These are phyloP conservation scores for Marasmius oreades DNA, from an alignment of 1,284 basidiomycete species.

Conservation along the genomic window DNA sequence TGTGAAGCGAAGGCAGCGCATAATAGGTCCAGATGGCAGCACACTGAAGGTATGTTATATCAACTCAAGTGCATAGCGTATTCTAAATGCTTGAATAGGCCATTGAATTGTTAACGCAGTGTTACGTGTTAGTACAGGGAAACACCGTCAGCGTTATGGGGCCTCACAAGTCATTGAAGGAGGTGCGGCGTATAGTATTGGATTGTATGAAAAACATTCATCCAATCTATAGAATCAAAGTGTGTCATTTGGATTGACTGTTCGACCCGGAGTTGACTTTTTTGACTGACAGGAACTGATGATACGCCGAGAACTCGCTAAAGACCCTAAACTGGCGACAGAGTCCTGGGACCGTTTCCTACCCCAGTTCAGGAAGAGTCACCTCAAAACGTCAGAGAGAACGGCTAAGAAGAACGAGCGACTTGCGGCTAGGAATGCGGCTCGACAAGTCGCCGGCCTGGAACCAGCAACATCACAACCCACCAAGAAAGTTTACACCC, in stretches of 20 bases:
- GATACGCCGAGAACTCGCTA: slow-evolving; percentile 97
- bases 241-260: slow-evolving; percentile 29
- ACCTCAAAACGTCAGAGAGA: slow-evolving; percentile 91
- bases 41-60: slow-evolving; percentile 76
- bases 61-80: background rate
- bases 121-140: slow-evolving; percentile 97
- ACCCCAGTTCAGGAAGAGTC: slow-evolving; percentile 92
- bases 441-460: slow-evolving; percentile 59
- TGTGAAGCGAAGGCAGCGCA: slow-evolving; percentile 93
- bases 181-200: slow-evolving; percentile 91
- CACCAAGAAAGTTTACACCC: slow-evolving; percentile 96
- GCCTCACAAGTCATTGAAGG: slow-evolving; percentile 91
- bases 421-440: slow-evolving; percentile 51
- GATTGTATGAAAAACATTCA: slow-evolving; percentile 99
- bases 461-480: slow-evolving; percentile 41
- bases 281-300: slow-evolving; percentile 79
- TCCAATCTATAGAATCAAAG: slow-evolving; percentile 99
- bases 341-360: slow-evolving; percentile 99
- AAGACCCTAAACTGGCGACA: slow-evolving; percentile 92
- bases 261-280: slow-evolving; percentile 9
- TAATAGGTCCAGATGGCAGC: slow-evolving; percentile 95
- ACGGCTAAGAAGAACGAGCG: slow-evolving; percentile 82
- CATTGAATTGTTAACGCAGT: slow-evolving; percentile 94
- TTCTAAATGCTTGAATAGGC: slow-evolving; percentile 52
- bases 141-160: slow-evolving; percentile 99